A percentile compares a stretch with the other conserved stretches of the same genome.
Conservation (phyloP, 257 asterid genomes). For the Sherardia arvensis region DNA sequence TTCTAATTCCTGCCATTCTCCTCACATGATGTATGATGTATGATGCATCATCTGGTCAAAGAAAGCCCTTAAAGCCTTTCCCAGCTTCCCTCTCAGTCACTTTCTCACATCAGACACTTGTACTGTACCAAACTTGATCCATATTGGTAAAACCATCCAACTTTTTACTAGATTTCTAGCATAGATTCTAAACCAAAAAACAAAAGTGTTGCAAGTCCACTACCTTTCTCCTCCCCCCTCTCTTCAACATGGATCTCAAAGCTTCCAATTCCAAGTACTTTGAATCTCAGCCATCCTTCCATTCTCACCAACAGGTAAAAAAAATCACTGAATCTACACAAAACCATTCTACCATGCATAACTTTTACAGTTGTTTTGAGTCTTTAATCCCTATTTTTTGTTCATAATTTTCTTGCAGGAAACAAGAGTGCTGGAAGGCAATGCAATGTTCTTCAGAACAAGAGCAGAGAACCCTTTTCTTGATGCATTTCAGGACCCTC, state of each 20-base stretch:
- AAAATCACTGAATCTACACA: neutral
- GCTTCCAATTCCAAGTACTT: constrained; percentile 34
- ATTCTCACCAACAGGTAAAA: constrained; percentile 41
- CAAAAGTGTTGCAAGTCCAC: neutral
- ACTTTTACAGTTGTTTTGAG: neutral
- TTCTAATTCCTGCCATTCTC: constrained; percentile 14
- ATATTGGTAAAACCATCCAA: constrained; percentile 9
- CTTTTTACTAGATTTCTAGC: constrained; percentile 12
- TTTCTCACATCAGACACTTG: constrained; percentile 12
- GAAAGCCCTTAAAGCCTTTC: constrained; percentile 10
- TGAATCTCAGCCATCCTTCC: constrained; percentile 44
- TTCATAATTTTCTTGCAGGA: constrained; percentile 25
- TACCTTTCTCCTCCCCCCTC: neutral
- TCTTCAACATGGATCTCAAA: constrained; percentile 42
- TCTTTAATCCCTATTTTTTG: neutral
- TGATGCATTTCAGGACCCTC: constrained; percentile 54
- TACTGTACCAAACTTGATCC: constrained; percentile 17
- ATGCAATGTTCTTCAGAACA: constrained; percentile 18
- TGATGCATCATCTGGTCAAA: constrained; percentile 22
- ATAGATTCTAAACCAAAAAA: constrained; percentile 1
- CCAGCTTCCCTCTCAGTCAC: constrained; percentile 18
- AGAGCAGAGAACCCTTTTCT: constrained; percentile 45
- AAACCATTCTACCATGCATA: neutral
- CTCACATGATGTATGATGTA: neutral
- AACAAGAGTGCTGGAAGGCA: constrained; percentile 30